Evolutionary conservation across 2,329 filamentous ascomycete genomes (phyloP), one percentile per base, ranked within the genome.

Genomic region (Aspergillus pseudoviridinutans): DNA sequence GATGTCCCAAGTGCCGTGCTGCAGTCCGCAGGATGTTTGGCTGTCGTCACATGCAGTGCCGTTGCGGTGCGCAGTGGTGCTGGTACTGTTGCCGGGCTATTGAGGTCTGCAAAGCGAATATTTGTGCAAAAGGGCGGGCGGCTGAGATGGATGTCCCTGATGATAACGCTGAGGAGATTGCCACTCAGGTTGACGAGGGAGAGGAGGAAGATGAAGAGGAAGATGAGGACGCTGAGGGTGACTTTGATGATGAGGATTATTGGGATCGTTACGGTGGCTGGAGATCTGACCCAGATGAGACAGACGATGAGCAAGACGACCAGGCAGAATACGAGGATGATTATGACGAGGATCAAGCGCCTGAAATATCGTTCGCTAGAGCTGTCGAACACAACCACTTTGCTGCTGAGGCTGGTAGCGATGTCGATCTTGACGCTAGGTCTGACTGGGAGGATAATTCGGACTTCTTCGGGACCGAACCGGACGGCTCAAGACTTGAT

Each of bases 61-160:
- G 70, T 14, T 83, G 81, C 55, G 79, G 80, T 12, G 77, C 78
- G 8, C 75, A 80, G 52, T 83, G 77, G 66, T 83, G 81, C 65
- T 83, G 77, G 73, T 61, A 63, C 7, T 83, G 80, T 55, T 55
- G 69, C 38, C 51, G 61, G 27, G 63, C 70, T 0, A 70, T 74
- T 4, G 64, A 74, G 2, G 59, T 68, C 1, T 78, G 75, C 57
- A 51, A 57, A 10, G 4, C 44, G 60, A 24, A 58, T 53, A 22
- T 68, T 65, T 55, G 24, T 25, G 20, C 32, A 25, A 5, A 50
- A 61, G n/a, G 32, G 10, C 44, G 44, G 22, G 44, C 10, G 44
- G 24, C n/a, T 27, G 44, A 47, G 22, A 47, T 47, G 6, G 22
- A 47, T 6, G 10, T 47, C 25, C 5, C 2, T 47, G 22, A 47